These are phyloP conservation scores for Puccinia brachypodii DNA, from an alignment of 1,284 basidiomycete genomes.

Conservation along the genomic window DNA sequence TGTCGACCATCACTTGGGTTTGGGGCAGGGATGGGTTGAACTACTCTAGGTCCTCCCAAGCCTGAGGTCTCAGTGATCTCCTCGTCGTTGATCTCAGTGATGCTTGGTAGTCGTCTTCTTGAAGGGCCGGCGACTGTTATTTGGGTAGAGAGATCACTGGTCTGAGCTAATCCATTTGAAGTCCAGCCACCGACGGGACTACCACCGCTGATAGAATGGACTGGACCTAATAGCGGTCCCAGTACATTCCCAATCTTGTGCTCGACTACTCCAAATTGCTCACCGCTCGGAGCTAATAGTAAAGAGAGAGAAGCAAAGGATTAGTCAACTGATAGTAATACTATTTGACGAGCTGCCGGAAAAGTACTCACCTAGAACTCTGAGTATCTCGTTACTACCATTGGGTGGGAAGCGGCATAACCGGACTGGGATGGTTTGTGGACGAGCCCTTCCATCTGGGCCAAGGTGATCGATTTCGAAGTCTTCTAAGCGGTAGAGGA, in stretches of 20 bases:
- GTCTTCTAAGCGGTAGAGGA: constrained; percentile 24
- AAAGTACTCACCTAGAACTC: constrained; percentile 27
- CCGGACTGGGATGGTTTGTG: constrained; percentile 34
- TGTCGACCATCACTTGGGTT: background rate
- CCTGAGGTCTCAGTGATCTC: constrained; percentile 65
- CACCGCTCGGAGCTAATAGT: constrained; percentile 57
- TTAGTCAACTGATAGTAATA: background rate
- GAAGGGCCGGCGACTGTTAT: background rate
- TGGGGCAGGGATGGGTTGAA: background rate
- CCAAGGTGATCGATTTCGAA: constrained; percentile 4
- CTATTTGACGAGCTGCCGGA: too few species aligned
- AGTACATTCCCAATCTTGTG: constrained; percentile 73
- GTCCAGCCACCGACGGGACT: constrained; percentile 37
- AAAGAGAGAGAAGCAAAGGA: background rate
- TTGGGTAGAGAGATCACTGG: background rate
- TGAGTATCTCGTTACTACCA: constrained; percentile 15
- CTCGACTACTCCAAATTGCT: constrained; percentile 81
- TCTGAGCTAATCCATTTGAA: background rate
- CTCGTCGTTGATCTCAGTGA: constrained; percentile 59
- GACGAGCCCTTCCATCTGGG: constrained; percentile 11
- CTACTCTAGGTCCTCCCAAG: constrained; percentile 68
- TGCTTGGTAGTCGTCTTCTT: constrained; percentile 60
- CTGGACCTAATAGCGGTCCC: constrained; percentile 60
- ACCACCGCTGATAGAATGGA: constrained; percentile 40
- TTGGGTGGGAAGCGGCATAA: constrained; percentile 23